Percentiles rank a stretch among this genome's conserved stretches.
These are phyloP conservation scores for Kwoniella botswanensis DNA, from an alignment of 768 basidiomycete genomes.

Conservation along the genomic window DNA sequence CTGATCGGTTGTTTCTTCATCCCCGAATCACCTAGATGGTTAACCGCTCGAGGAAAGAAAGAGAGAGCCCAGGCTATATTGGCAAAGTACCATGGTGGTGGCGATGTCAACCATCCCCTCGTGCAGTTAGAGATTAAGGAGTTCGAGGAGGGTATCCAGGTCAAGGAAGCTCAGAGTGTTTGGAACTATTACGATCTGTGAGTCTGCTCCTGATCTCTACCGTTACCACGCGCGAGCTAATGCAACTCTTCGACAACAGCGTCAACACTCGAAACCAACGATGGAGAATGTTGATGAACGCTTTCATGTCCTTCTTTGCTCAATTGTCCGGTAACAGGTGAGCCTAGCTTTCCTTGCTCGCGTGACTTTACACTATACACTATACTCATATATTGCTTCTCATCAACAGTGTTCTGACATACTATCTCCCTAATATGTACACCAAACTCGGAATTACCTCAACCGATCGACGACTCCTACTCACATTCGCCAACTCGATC, in stretches of 20 bases:
- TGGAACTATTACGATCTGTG: conserved; percentile 60
- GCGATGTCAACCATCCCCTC: conserved; percentile 63
- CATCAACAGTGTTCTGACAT: conserved; percentile 60
- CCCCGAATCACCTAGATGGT: conserved; percentile 67
- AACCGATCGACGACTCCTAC: conserved; percentile 51
- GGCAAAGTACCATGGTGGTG: conserved; percentile 62
- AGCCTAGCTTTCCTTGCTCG: neutral
- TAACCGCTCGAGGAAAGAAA: conserved; percentile 63
- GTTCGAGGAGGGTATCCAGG: conserved; percentile 63
- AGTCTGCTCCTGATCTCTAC: neutral
- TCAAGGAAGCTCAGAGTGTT: conserved; percentile 66
- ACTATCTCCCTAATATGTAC: conserved; percentile 54
- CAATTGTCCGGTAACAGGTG: conserved; percentile 64
- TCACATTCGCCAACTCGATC: conserved; percentile 58
- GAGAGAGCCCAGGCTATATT: conserved; percentile 62
- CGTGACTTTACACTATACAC: too few species aligned
- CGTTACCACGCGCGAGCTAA: neutral
- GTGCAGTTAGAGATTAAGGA: conserved; percentile 65
- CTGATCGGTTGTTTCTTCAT: conserved; percentile 55
- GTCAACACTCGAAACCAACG: conserved; percentile 35
- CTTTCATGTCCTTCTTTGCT: conserved; percentile 66
- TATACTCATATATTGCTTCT: too few species aligned
- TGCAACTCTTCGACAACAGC: conserved; percentile 9
- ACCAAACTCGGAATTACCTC: conserved; percentile 43
- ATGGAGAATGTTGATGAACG: conserved; percentile 60